Percentiles rank a stretch among this genome's conserved stretches.
Conservation (phyloP, 73 alveolate genomes). For the Paramecium sexaurelia region DNA sequence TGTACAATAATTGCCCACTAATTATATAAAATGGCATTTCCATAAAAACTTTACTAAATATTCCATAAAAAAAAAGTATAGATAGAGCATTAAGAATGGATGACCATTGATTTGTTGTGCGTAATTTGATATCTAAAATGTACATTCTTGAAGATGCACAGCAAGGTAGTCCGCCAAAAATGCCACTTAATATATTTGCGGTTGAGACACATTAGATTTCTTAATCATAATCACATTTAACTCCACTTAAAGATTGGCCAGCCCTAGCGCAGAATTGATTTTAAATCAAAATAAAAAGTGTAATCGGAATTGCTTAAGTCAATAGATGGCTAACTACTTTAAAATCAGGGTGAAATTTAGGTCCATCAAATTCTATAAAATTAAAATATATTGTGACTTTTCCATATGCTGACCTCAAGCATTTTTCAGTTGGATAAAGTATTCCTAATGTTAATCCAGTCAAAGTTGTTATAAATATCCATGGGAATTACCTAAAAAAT, state of each 20-base stretch:
- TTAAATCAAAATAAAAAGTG: conserved; percentile 5
- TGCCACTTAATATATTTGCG: conserved; percentile 26
- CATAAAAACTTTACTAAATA: conserved; percentile 12
- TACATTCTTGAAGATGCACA: conserved; percentile 58
- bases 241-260: conserved; percentile 22
- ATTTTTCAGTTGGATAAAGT: conserved; percentile 46
- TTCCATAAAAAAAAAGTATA: conserved; percentile 11
- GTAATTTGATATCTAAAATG: conserved; percentile 4
- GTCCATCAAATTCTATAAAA: conserved; percentile 33
- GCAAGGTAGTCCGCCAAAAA: conserved; percentile 48
- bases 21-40: conserved; percentile 14
- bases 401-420: conserved; percentile 47
- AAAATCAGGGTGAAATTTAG: conserved; percentile 13
- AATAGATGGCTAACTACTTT: neutral
- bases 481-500: neutral
- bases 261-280: conserved; percentile 33
- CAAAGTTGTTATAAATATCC: conserved; percentile 25
- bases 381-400: neutral
- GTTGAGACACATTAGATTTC: conserved; percentile 33
- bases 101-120: conserved; percentile 28
- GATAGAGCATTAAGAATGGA: conserved; percentile 45
- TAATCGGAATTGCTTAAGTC: neutral
- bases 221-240: conserved; percentile 48
- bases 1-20: conserved; percentile 31
- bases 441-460: conserved; percentile 13